Evolutionary conservation across 495 filamentous ascomycete species (phyloP).

Genomic region (Penicillium verhagenii): DNA sequence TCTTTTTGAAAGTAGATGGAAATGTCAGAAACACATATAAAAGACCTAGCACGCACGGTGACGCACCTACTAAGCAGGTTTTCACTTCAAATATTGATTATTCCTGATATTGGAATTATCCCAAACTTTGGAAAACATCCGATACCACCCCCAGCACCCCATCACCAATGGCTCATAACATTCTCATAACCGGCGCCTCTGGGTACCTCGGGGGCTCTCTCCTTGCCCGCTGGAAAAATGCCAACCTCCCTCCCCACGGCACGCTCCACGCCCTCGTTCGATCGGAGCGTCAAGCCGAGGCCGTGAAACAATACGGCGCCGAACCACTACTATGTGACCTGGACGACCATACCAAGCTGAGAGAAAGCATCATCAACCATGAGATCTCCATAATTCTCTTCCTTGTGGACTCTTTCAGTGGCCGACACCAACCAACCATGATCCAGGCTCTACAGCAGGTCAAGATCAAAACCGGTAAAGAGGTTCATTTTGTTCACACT

Average conservation of each 20-base stretch:
- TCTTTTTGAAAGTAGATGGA: too few species aligned
- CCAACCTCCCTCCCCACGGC: constrained; percentile 37
- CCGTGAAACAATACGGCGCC: constrained; percentile 43
- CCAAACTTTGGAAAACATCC: not conserved
- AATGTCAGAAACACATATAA: too few species aligned
- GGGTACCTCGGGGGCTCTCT: constrained; percentile 52
- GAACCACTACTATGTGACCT: constrained; percentile 36
- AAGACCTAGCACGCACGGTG: too few species aligned
- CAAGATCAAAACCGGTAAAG: constrained; percentile 32
- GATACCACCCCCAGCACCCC: too few species aligned
- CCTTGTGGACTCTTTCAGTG: not conserved
- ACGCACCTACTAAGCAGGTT: too few species aligned
- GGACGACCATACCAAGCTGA: constrained; percentile 26
- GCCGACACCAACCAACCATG: constrained; percentile 19
- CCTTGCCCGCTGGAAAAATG: constrained; percentile 35
- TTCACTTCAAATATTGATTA: too few species aligned
- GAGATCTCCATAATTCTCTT: constrained; percentile 45
- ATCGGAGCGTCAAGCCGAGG: constrained; percentile 37
- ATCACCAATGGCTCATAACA: constrained; percentile 34
- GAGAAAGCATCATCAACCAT: constrained; percentile 33
- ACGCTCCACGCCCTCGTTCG: constrained; percentile 47
- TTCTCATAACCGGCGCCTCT: constrained; percentile 51
- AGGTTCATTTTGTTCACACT: constrained; percentile 47
- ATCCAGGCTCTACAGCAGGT: constrained; percentile 44
- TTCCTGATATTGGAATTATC: too few species aligned